A percentile compares a stretch with the other conserved stretches of the same genome.
phyloP scores from a whole-genome alignment of 2,329 filamentous ascomycete genomes.

The Calonectria naviculata region DNA sequence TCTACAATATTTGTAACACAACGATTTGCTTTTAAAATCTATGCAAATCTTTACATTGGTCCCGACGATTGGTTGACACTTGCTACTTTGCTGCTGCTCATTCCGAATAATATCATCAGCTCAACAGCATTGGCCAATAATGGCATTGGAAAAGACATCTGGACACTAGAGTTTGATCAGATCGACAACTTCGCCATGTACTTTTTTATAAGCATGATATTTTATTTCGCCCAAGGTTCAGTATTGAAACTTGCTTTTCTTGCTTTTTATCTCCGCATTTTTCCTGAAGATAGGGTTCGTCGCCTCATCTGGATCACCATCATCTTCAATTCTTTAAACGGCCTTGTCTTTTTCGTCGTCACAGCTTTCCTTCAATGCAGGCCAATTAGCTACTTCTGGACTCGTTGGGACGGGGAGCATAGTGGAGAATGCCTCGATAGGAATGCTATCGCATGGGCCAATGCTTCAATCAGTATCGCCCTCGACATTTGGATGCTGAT shows the following conservation, averaged over 20 bases:
- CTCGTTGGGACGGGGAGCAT: slow-evolving; percentile 60
- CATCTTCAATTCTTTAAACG: slow-evolving; percentile 50
- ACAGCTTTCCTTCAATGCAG: slow-evolving; percentile 60
- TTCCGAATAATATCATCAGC: slow-evolving; percentile 46
- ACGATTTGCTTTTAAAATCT: slow-evolving; percentile 52
- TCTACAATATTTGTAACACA: slow-evolving; percentile 54
- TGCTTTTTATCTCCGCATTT: slow-evolving; percentile 66
- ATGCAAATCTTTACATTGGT: slow-evolving; percentile 41
- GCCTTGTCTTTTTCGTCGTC: slow-evolving; percentile 53
- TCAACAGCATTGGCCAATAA: slow-evolving; percentile 44
- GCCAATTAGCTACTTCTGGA: slow-evolving; percentile 66
- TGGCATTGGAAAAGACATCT: slow-evolving; percentile 64
- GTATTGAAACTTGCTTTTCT: slow-evolving; percentile 64
- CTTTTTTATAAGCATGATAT: slow-evolving; percentile 54
- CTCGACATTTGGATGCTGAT: slow-evolving; percentile 64
- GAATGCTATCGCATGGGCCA: slow-evolving; percentile 42
- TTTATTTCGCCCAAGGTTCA: slow-evolving; percentile 60
- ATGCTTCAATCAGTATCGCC: slow-evolving; percentile 60
- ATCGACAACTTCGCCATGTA: slow-evolving; percentile 57
- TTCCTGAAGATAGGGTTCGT: slow-evolving; percentile 46
- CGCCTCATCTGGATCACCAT: slow-evolving; percentile 55
- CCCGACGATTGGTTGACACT: neutral
- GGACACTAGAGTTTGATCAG: slow-evolving; percentile 54
- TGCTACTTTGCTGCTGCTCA: slow-evolving; percentile 40
- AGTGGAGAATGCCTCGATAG: slow-evolving; percentile 60